A percentile compares a stretch with the other conserved stretches of the same genome.
Evolutionary conservation across 2,329 filamentous ascomycete genomes (phyloP).

Genomic region (Epichloe bromicola): DNA sequence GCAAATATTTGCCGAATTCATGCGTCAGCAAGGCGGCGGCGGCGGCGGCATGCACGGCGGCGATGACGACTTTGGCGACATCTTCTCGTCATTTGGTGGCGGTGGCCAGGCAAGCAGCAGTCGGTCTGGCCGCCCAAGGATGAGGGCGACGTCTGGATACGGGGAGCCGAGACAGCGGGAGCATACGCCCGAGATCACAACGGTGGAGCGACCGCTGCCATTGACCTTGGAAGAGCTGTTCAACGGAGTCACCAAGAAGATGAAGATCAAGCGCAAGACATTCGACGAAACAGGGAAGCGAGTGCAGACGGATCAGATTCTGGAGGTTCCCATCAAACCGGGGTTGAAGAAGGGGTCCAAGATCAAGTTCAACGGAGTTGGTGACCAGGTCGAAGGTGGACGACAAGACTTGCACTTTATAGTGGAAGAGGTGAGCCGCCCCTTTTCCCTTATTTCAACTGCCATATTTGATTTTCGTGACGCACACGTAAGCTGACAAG

Average conservation of each 20-base stretch:
- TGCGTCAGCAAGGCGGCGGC: conserved; percentile 34
- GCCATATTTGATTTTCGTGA: background rate
- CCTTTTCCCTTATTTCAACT: too few species aligned
- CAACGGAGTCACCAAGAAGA: conserved; percentile 82
- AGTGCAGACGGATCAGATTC: conserved; percentile 72
- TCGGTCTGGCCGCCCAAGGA: conserved; percentile 26
- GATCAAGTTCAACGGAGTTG: conserved; percentile 97
- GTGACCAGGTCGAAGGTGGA: conserved; percentile 91
- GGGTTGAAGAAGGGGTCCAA: conserved; percentile 95
- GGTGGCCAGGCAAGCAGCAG: conserved; percentile 19
- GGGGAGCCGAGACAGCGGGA: conserved; percentile 19
- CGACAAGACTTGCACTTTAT: conserved; percentile 94
- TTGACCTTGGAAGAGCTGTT: conserved; percentile 82
- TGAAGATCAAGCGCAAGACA: conserved; percentile 95
- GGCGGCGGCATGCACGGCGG: conserved; percentile 26
- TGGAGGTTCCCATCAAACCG: conserved; percentile 91
- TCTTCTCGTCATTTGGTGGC: conserved; percentile 40
- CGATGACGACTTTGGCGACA: conserved; percentile 36
- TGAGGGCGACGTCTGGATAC: conserved; percentile 27
- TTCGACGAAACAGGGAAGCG: conserved; percentile 80
- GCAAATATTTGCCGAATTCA: conserved; percentile 74
- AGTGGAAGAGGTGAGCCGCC: conserved; percentile 66
- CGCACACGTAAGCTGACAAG: conserved; percentile 6
- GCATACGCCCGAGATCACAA: conserved; percentile 69
- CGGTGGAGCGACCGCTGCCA: conserved; percentile 72